phyloP scores from a whole-genome alignment of 208 protist genomes.

The Wallacemonas sp. region DNA sequence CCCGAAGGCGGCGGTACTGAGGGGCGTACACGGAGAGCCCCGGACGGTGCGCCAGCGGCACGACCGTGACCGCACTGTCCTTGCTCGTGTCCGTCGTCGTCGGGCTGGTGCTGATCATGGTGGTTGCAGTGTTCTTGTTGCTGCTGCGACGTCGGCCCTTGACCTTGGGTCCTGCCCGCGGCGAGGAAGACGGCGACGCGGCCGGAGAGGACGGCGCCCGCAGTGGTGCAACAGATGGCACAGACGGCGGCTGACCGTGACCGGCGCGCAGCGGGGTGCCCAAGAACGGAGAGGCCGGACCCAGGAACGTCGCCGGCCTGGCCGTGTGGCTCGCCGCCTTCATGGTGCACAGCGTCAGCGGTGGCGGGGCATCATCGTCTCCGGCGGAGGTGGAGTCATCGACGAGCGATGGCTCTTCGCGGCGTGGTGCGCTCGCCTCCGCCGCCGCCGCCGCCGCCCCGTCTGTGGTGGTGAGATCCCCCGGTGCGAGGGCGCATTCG shows the following conservation, averaged over 20 bases:
- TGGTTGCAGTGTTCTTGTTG: neutral
- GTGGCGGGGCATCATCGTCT: slow-evolving; percentile 11
- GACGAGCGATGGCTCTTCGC: too few relatives aligned
- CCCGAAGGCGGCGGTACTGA: neutral
- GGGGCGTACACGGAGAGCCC: slow-evolving; percentile 7
- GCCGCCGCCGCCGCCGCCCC: too few relatives aligned
- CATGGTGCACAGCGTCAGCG: slow-evolving; percentile 7
- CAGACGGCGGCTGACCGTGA: neutral
- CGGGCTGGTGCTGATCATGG: too few relatives aligned
- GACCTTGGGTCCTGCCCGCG: neutral
- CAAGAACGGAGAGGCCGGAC: neutral
- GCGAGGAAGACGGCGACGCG: neutral
- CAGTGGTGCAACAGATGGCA: neutral
- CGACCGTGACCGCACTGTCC: neutral
- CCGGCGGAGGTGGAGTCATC: neutral
- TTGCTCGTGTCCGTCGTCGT: too few relatives aligned
- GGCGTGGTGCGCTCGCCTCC: too few relatives aligned
- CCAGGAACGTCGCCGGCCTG: neutral
- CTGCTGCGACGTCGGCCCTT: neutral
- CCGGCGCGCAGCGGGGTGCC: neutral
- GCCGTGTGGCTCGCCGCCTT: neutral
- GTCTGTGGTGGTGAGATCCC: too few relatives aligned
- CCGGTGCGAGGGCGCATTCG: too few relatives aligned
- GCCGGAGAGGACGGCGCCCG: neutral
- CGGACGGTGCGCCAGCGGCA: neutral